Percentiles rank a stretch among this genome's conserved stretches.
These are phyloP conservation scores for Penicillium steckii DNA, from an alignment of 495 filamentous ascomycete genomes.

Conservation along the genomic window DNA sequence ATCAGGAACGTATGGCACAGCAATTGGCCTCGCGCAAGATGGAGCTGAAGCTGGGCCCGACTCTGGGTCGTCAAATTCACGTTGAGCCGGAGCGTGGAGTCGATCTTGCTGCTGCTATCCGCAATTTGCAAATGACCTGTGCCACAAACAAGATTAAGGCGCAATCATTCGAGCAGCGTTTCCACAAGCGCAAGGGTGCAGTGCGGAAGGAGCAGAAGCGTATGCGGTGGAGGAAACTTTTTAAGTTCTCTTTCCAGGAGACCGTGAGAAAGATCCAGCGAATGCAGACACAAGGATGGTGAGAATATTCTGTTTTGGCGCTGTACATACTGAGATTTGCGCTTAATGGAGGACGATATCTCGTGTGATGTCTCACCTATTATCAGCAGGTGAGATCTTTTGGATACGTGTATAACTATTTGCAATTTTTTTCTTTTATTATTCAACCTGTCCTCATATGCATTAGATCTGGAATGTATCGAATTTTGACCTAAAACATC, in stretches of 20 bases:
- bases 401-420: slow-evolving; percentile 9
- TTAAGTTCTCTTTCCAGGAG: slow-evolving; percentile 41
- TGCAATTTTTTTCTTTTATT: slow-evolving; percentile 5
- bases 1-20: slow-evolving; percentile 5
- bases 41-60: slow-evolving; percentile 41
- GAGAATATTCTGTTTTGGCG: slow-evolving; percentile 6
- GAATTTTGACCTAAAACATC: slow-evolving; percentile 1
- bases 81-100: slow-evolving; percentile 37
- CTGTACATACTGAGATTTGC: slow-evolving; percentile 19
- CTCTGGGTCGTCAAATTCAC: slow-evolving; percentile 38
- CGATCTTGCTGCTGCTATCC: slow-evolving; percentile 32
- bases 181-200: slow-evolving; percentile 40
- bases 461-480: slow-evolving; percentile 28
- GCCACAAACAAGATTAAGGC: slow-evolving; percentile 28
- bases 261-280: slow-evolving; percentile 43
- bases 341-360: not conserved
- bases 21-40: slow-evolving; percentile 20
- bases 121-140: slow-evolving; percentile 23
- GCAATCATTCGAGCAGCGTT: slow-evolving; percentile 28
- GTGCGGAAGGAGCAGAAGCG: slow-evolving; percentile 34
- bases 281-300: slow-evolving; percentile 50
- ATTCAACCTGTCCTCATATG: slow-evolving; percentile 3
- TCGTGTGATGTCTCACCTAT: not conserved
- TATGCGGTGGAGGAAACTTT: slow-evolving; percentile 42
- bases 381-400: not conserved